phyloP scores from a whole-genome alignment of 306 rosid species.

The Quercus ilex region DNA sequence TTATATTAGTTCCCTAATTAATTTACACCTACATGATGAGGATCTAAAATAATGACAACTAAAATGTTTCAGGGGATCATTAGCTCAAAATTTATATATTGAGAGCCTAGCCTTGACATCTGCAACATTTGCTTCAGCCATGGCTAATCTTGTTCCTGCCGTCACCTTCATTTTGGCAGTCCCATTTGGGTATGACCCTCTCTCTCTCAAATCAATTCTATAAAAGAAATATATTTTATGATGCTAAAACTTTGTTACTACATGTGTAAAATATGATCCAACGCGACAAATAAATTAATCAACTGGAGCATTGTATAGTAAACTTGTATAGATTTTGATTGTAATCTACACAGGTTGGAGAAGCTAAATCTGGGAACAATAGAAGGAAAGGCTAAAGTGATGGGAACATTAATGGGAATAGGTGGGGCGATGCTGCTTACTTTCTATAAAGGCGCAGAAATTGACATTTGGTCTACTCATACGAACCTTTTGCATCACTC shows the following conservation, averaged over 20 bases:
- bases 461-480: constrained; percentile 54
- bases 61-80: constrained; percentile 41
- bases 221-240: too few relatives aligned
- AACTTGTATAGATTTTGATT: too few relatives aligned
- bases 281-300: too few relatives aligned
- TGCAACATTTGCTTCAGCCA: constrained; percentile 62
- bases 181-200: constrained; percentile 33
- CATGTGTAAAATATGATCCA: too few relatives aligned
- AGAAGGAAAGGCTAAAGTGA: constrained; percentile 56
- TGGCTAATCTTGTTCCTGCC: constrained; percentile 57
- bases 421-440: constrained; percentile 76
- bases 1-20: background rate
- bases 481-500: constrained; percentile 40
- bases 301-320: too few relatives aligned
- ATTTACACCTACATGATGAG: background rate
- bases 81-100: constrained; percentile 57
- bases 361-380: constrained; percentile 30
- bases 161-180: constrained; percentile 60
- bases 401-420: constrained; percentile 59
- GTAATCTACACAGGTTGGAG: constrained; percentile 38
- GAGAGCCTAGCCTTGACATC: constrained; percentile 56
- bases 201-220: background rate
- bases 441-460: constrained; percentile 45
- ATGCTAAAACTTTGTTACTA: too few relatives aligned
- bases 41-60: background rate